Conservation (phyloP, 306 rosid species). For the Ormosia semicastrata region DNA sequence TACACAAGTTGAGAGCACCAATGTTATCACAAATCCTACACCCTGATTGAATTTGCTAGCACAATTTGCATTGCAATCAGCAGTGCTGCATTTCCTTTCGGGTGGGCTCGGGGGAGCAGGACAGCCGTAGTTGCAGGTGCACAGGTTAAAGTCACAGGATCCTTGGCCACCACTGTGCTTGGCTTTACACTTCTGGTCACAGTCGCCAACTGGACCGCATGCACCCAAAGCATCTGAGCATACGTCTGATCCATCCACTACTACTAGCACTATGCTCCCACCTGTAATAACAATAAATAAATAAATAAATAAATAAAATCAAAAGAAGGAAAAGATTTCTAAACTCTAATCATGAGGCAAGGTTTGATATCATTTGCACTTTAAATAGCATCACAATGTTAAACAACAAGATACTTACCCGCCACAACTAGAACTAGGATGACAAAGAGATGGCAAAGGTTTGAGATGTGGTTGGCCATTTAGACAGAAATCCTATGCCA, state of each 20-base stretch:
- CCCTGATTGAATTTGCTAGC: neutral
- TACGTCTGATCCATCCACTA: neutral
- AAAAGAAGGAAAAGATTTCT: neutral
- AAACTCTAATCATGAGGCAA: neutral
- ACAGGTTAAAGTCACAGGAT: neutral
- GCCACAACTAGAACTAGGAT: neutral
- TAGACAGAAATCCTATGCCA: neutral
- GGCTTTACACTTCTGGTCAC: neutral
- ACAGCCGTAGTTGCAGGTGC: neutral
- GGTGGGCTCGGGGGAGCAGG: neutral
- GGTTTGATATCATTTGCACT: neutral
- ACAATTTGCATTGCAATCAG: neutral
- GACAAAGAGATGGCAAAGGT: neutral
- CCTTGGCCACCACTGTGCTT: neutral
- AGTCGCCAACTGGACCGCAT: neutral
- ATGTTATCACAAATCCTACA: neutral
- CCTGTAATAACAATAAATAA: neutral
- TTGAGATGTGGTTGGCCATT: neutral
- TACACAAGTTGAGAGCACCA: neutral
- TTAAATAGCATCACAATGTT: neutral
- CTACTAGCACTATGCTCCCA: neutral
- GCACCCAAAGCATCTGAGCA: neutral
- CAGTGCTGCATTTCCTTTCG: rapidly evolving
- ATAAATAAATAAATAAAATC: neutral
- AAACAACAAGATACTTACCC: neutral